Evolutionary conservation across 2,329 filamentous ascomycete species (phyloP), one percentile per base, ranked within the genome.

Genomic region (Fusarium sp.): DNA sequence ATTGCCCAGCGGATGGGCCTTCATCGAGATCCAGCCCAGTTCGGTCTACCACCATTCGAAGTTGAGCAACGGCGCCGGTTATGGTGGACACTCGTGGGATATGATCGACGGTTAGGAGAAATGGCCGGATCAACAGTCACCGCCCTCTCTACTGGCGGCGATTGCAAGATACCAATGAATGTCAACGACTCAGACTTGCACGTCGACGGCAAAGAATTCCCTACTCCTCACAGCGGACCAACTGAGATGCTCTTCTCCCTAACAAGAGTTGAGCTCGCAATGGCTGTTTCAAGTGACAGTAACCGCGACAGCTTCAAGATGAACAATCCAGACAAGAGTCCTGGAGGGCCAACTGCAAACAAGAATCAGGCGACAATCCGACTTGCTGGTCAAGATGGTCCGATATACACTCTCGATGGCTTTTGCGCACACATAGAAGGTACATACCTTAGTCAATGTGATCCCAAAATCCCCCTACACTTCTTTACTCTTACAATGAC

Each of bases 21-120:
- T n/a, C 88, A 92, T 67, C 84, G 83, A 38, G 90, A 93, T 73
- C 83, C 86, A 3, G 80, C 80, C 3, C 82, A 86, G 57, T 85
- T 85, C 52, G 83, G 77, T 6, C 71, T 88, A 4, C 81, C 78
- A 5, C 85, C 82, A 33, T 91, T 89, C 55, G 90, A 93, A 72
- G 85, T 87, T 5, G 91, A 93, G 78, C 85, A 91, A 77, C 85
- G 90, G n/a, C 86, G 91, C 50, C 84, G 91, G 37, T 80, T 93
- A 2, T 93, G 90, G 91, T 93, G 90, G 90, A 87, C 88, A 33
- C 82, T 94, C 16, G 83, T 90, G 15, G 82, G 88, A 28, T 90
- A 92, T 68, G 91, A 94, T 76, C 83, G 85, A 62, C 88, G 91
- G 23, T 85, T 92, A 37, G 85, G 88, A 58, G 91, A 93, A 75